Evolutionary conservation across 2,329 filamentous ascomycete species (phyloP).

Genomic region (Fusarium miscanthi): DNA sequence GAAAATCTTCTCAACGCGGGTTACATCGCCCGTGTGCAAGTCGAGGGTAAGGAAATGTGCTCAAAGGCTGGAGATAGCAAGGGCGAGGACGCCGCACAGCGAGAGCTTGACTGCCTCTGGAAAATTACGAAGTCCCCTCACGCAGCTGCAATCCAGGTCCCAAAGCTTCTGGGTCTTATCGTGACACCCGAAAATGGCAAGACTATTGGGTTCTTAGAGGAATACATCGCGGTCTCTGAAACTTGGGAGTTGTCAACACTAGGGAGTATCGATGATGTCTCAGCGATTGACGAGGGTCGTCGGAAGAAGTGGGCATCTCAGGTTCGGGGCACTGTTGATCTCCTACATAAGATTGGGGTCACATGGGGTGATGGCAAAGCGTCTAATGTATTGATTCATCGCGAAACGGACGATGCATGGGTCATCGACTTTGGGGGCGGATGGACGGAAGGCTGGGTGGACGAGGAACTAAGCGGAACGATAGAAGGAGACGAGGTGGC

Average conservation of each 20-base stretch:
- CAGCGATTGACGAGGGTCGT: neutral
- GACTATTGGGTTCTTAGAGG: neutral
- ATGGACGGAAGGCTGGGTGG: neutral
- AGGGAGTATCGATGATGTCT: neutral
- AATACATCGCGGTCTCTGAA: neutral
- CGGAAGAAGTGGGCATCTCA: neutral
- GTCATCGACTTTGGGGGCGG: neutral
- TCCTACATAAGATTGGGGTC: neutral
- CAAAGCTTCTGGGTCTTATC: neutral
- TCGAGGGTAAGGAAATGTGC: neutral
- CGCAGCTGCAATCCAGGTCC: neutral
- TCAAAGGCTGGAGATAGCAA: neutral
- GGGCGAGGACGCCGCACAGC: neutral
- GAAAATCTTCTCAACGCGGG: neutral
- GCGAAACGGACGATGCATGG: neutral
- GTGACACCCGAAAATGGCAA: neutral
- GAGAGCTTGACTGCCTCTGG: neutral
- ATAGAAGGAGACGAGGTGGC: neutral
- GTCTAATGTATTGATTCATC: neutral
- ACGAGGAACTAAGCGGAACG: neutral
- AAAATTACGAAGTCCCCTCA: neutral
- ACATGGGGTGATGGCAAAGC: neutral
- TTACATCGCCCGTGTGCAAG: neutral
- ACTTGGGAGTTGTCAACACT: neutral
- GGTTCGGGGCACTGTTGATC: neutral